These are phyloP conservation scores for Coelastrella sp. DNA, from an alignment of 139 green algal genomes.

Conservation along the genomic window DNA sequence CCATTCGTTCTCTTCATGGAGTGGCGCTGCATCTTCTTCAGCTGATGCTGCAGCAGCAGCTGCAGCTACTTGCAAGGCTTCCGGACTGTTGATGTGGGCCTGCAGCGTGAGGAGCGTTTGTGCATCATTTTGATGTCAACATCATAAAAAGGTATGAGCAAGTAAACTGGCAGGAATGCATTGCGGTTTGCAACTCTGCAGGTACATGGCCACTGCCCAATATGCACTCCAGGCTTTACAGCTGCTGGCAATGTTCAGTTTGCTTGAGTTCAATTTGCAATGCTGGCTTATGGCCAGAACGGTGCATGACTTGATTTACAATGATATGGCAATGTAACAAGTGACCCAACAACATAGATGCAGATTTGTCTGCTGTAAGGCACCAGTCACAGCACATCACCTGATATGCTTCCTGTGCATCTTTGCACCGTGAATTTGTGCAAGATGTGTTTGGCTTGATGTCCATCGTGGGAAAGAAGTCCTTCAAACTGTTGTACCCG, in stretches of 20 bases:
- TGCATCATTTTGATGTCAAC: too few relatives aligned
- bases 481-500: constrained; percentile 92
- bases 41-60: constrained; percentile 44
- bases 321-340: not conserved
- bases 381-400: not conserved
- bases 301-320: not conserved
- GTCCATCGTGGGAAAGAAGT: constrained; percentile 97
- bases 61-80: constrained; percentile 11
- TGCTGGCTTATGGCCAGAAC: not conserved
- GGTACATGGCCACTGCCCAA: not conserved
- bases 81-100: constrained; percentile 17
- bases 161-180: not conserved
- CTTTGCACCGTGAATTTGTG: constrained; percentile 80
- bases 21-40: constrained; percentile 57
- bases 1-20: constrained; percentile 96
- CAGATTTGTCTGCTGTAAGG: too few relatives aligned
- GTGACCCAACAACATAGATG: too few relatives aligned
- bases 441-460: constrained; percentile 91
- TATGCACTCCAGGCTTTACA: not conserved
- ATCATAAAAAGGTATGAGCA: not conserved
- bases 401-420: constrained; percentile 67
- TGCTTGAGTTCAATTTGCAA: not conserved
- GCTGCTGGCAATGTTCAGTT: not conserved
- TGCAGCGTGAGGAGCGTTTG: not conserved
- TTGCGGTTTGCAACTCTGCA: not conserved